phyloP scores from a whole-genome alignment of 1,139 yeast species.

The Dujonia santamariae region DNA sequence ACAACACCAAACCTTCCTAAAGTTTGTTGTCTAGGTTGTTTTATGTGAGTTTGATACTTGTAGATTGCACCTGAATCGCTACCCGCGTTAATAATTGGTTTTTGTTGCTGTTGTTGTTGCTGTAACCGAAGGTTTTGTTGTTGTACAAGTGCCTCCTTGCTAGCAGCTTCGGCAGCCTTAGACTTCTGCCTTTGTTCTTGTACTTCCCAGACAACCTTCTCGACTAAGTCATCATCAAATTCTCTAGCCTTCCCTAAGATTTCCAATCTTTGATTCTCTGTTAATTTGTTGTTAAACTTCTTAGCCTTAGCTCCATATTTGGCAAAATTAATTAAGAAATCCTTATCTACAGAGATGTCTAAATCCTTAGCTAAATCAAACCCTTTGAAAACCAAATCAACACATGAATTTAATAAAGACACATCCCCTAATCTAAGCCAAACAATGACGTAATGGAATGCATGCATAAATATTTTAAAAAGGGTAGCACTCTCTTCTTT shows the following conservation, averaged over 20 bases:
- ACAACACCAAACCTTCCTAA: constrained; percentile 47
- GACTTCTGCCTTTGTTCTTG: constrained; percentile 26
- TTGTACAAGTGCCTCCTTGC: constrained; percentile 6
- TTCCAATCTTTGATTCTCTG: constrained; percentile 56
- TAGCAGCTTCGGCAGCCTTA: constrained; percentile 10
- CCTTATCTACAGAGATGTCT: constrained; percentile 44
- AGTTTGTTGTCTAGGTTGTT: constrained; percentile 42
- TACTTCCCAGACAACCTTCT: constrained; percentile 45
- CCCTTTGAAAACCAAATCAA: constrained; percentile 63
- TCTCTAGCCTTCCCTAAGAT: constrained; percentile 56
- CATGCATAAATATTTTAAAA: constrained; percentile 37
- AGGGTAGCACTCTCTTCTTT: constrained; percentile 13
- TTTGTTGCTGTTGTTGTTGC: constrained; percentile 1
- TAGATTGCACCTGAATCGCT: constrained; percentile 24
- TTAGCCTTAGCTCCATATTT: constrained; percentile 65
- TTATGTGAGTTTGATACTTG: constrained; percentile 21
- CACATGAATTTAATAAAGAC: constrained; percentile 72
- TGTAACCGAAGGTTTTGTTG: constrained; percentile 3
- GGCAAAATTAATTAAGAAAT: constrained; percentile 50
- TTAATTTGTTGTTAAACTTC: constrained; percentile 61
- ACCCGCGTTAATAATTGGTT: constrained; percentile 8
- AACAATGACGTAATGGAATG: constrained; percentile 61
- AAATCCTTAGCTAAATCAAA: constrained; percentile 60
- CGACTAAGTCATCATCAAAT: constrained; percentile 53
- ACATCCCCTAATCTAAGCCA: constrained; percentile 84